Conservation (phyloP, 768 basidiomycete species). For the Candolleomyces efflorescens region DNA sequence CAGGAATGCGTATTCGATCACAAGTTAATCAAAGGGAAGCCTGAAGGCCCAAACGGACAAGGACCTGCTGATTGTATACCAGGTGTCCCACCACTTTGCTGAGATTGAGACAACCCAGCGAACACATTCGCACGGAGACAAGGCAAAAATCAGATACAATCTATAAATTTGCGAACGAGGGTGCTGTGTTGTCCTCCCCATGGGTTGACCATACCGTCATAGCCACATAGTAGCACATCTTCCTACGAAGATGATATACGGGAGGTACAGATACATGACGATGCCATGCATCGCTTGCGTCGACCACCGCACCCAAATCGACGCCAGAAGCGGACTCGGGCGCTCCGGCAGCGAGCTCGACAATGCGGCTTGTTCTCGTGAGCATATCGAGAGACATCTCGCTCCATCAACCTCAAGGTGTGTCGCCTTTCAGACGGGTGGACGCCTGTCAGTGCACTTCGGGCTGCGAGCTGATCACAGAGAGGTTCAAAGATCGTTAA, state of each 20-base stretch:
- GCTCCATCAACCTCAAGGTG: constrained; percentile 72
- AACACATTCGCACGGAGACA: too few species aligned
- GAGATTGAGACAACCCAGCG: too few species aligned
- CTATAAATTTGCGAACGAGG: too few species aligned
- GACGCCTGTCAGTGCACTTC: constrained; percentile 2
- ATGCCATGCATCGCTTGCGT: constrained; percentile 39
- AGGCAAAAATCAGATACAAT: too few species aligned
- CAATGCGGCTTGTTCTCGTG: constrained; percentile 38
- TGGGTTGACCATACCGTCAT: constrained; percentile 84
- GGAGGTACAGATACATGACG: constrained; percentile 84
- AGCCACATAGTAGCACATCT: constrained; percentile 67
- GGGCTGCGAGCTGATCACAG: constrained; percentile 6
- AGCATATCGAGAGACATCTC: constrained; percentile 45
- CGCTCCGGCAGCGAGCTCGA: constrained; percentile 30
- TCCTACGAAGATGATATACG: constrained; percentile 40
- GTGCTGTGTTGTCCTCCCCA: constrained; percentile 69
- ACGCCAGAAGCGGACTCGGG: constrained; percentile 53
- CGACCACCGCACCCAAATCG: constrained; percentile 47
- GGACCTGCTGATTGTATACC: too few species aligned
- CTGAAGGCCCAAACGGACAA: too few species aligned
- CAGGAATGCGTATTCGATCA: too few species aligned
- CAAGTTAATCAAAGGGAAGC: too few species aligned
- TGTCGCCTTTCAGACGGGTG: constrained; percentile 8
- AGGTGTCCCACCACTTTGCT: too few species aligned
- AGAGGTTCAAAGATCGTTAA: background rate